Evolutionary conservation across 805 yeast species (phyloP), one percentile per base, ranked within the genome.

Genomic region (Candida dajiaensis): DNA sequence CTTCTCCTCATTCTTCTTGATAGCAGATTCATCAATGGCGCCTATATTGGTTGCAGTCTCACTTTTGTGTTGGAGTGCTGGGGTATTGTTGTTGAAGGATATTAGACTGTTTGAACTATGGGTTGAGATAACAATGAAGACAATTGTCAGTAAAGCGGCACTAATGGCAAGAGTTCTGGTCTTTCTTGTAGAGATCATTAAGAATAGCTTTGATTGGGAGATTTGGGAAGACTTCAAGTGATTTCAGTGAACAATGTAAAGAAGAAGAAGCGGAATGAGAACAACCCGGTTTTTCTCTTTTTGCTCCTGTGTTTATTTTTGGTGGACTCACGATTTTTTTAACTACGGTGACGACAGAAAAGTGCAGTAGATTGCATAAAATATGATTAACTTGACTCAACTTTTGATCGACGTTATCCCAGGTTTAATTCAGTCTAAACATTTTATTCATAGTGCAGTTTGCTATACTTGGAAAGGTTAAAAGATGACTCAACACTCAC

Each of bases 141-240:
- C 53, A 7, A 71, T 46, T 3, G 70, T 57, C 19, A 74, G 53
- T 6, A 68, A 57, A 35, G 70, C 54, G 4, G 76, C 70, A 16
- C 77, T 69, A 19, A 73, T 57, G 9, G 68, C 69, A n/a, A 72
- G 52, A 23, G 70, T 58, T 49, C 76, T 61, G 31, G 65, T 67
- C 53, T 68, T 71, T 54, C 76, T 56, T 15, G 68, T 40, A 38
- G 61, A 62, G 9, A 53, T 50, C 57, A 52, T n/a, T n/a, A n/a
- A n/a, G n/a, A n/a, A n/a, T n/a, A n/a, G n/a, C n/a, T n/a, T n/a
- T n/a, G n/a, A n/a, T n/a, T n/a, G n/a, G n/a, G n/a, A n/a, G n/a
- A n/a, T n/a, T n/a, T n/a, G n/a, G n/a, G n/a, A n/a, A n/a, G n/a
- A n/a, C n/a, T n/a, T n/a, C n/a, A n/a, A n/a, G n/a, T n/a, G n/a